phyloP scores from a whole-genome alignment of 257 asterid species.

The Voacanga thouarsii region DNA sequence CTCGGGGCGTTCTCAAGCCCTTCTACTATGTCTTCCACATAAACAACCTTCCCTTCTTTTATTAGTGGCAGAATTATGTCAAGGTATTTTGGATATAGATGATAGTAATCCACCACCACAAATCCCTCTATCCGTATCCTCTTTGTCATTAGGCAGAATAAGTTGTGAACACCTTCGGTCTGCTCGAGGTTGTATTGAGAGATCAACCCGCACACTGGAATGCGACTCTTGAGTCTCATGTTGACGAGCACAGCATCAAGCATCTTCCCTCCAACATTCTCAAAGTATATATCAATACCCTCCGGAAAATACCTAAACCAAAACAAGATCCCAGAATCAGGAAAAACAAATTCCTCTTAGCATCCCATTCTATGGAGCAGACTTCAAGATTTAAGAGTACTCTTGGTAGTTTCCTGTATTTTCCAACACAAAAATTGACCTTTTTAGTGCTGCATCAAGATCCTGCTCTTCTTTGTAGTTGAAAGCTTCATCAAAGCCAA shows the following conservation, averaged over 20 bases:
- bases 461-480: conserved; percentile 34
- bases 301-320: conserved; percentile 32
- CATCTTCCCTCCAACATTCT: conserved; percentile 49
- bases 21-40: conserved; percentile 37
- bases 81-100: conserved; percentile 32
- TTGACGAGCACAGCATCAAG: conserved; percentile 42
- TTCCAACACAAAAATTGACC: neutral
- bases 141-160: conserved; percentile 22
- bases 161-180: conserved; percentile 28
- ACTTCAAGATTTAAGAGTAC: neutral
- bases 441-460: conserved; percentile 29
- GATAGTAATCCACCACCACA: conserved; percentile 24
- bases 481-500: conserved; percentile 34
- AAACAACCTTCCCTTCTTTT: conserved; percentile 32
- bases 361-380: too few species aligned
- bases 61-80: conserved; percentile 33
- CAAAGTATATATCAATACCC: conserved; percentile 52
- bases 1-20: conserved; percentile 41
- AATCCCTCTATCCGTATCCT: conserved; percentile 43
- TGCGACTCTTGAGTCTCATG: conserved; percentile 39
- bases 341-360: neutral
- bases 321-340: neutral
- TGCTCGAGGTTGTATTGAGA: conserved; percentile 41
- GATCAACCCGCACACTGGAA: conserved; percentile 46
- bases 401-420: neutral